phyloP scores from a whole-genome alignment of 2,329 filamentous ascomycete genomes.

The Fulvia fulva region DNA sequence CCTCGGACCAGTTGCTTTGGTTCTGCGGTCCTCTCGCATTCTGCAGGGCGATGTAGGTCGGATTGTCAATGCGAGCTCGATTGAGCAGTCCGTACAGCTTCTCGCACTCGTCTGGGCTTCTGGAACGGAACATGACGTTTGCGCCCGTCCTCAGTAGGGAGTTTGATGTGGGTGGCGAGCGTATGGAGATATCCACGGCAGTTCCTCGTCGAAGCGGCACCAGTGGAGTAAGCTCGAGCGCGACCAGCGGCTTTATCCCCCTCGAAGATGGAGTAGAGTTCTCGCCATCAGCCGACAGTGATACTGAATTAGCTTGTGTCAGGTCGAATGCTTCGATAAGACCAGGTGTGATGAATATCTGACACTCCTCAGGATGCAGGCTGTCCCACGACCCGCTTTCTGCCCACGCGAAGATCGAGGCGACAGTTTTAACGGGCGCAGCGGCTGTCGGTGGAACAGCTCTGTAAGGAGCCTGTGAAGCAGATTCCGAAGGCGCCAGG shows the following conservation, averaged over 20 bases:
- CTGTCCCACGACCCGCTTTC: constrained; percentile 60
- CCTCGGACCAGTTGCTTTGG: constrained; percentile 47
- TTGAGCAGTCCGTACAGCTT: constrained; percentile 83
- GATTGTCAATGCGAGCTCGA: constrained; percentile 83
- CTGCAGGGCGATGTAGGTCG: constrained; percentile 77
- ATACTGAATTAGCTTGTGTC: constrained; percentile 44
- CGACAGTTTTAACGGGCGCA: constrained; percentile 54
- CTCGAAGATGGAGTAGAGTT: constrained; percentile 36
- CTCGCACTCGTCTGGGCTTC: constrained; percentile 72
- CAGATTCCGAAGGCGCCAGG: constrained; percentile 74
- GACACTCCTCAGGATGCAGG: constrained; percentile 60
- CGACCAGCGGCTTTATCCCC: constrained; percentile 53
- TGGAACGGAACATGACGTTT: constrained; percentile 88
- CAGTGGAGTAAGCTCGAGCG: constrained; percentile 83
- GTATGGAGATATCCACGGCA: constrained; percentile 87
- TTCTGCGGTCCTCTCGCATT: constrained; percentile 61
- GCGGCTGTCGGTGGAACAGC: constrained; percentile 44
- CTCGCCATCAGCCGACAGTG: constrained; percentile 37
- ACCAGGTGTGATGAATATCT: constrained; percentile 59
- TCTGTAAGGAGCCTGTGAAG: constrained; percentile 68
- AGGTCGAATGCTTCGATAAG: constrained; percentile 62
- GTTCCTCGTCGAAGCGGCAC: constrained; percentile 89
- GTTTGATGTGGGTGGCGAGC: constrained; percentile 72
- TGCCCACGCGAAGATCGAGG: constrained; percentile 61
- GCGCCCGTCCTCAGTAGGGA: constrained; percentile 65